phyloP scores from a whole-genome alignment of 768 basidiomycete species.

The Nidula microcarpa region DNA sequence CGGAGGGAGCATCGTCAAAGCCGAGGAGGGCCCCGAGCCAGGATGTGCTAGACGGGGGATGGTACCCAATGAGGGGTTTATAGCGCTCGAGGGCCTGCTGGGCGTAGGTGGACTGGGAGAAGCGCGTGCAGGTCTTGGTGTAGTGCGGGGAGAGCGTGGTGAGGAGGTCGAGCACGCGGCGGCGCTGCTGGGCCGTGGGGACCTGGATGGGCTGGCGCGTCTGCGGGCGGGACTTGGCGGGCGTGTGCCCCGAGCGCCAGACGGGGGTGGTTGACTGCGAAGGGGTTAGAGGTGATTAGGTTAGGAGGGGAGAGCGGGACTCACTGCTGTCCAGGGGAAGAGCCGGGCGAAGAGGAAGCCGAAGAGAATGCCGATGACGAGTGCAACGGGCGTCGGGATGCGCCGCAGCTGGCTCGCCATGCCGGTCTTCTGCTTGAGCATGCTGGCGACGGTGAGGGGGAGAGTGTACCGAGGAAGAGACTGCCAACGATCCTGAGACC shows the following conservation, averaged over 20 bases:
- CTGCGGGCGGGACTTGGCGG: constrained; percentile 46
- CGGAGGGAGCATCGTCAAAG: constrained; percentile 34
- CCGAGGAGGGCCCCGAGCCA: constrained; percentile 60
- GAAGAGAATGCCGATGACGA: constrained; percentile 59
- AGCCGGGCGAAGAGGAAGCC: constrained; percentile 56
- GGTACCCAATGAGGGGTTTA: constrained; percentile 76
- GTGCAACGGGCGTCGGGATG: too few relatives aligned
- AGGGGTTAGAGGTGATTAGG: not conserved
- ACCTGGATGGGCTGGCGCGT: constrained; percentile 63
- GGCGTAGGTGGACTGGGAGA: constrained; percentile 79
- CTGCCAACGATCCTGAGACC: too few relatives aligned
- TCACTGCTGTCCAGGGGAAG: constrained; percentile 41
- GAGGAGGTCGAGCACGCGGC: constrained; percentile 81
- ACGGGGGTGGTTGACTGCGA: constrained; percentile 31
- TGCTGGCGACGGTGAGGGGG: too few relatives aligned
- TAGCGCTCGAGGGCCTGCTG: constrained; percentile 88
- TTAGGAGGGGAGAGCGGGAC: constrained; percentile 4
- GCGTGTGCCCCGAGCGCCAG: constrained; percentile 55
- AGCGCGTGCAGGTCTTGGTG: constrained; percentile 87
- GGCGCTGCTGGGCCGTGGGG: constrained; percentile 82
- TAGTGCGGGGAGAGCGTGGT: constrained; percentile 88
- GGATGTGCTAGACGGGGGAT: constrained; percentile 49
- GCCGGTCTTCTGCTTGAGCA: too few relatives aligned
- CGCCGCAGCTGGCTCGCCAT: too few relatives aligned
- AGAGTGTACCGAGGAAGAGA: too few relatives aligned